Percentiles rank a stretch among this genome's conserved stretches.
phyloP scores from a whole-genome alignment of 805 yeast species.

The Kazachstania kunashirensis region DNA sequence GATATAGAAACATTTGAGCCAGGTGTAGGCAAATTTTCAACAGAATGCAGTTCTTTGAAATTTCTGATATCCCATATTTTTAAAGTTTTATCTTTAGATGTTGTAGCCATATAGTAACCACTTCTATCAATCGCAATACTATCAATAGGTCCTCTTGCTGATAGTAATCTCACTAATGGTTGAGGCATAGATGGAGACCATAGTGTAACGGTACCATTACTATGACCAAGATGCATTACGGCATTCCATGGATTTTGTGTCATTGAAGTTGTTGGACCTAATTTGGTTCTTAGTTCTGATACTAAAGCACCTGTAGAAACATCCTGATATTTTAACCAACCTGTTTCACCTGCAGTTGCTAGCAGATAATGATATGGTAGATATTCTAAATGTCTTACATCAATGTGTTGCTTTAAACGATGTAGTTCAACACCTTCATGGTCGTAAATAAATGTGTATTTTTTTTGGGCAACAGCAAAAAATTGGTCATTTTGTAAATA shows the following conservation, averaged over 20 bases:
- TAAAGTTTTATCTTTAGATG: conserved; percentile 75
- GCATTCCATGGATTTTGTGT: conserved; percentile 94
- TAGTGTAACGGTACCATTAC: conserved; percentile 82
- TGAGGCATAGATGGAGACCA: conserved; percentile 89
- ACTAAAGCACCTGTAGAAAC: conserved; percentile 86
- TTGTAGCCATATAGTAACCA: conserved; percentile 88
- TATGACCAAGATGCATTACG: conserved; percentile 84
- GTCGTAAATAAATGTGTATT: conserved; percentile 86
- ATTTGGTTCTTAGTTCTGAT: conserved; percentile 71
- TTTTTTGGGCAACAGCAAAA: conserved; percentile 95
- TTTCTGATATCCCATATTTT: conserved; percentile 92
- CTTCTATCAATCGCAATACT: conserved; percentile 81
- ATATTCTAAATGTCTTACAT: conserved; percentile 72
- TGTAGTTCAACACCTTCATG: conserved; percentile 87
- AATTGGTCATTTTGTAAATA: conserved; percentile 86
- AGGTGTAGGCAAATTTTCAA: conserved; percentile 67
- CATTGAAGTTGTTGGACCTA: conserved; percentile 86
- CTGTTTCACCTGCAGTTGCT: conserved; percentile 82
- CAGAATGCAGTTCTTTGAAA: conserved; percentile 57
- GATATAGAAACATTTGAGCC: conserved; percentile 72
- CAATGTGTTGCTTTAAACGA: conserved; percentile 81
- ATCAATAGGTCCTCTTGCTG: conserved; percentile 80
- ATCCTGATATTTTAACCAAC: conserved; percentile 85
- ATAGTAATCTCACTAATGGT: conserved; percentile 73
- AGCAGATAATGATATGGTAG: conserved; percentile 87